Conservation (phyloP, 2,329 filamentous ascomycete genomes). For the Apiospora pterosperma region DNA sequence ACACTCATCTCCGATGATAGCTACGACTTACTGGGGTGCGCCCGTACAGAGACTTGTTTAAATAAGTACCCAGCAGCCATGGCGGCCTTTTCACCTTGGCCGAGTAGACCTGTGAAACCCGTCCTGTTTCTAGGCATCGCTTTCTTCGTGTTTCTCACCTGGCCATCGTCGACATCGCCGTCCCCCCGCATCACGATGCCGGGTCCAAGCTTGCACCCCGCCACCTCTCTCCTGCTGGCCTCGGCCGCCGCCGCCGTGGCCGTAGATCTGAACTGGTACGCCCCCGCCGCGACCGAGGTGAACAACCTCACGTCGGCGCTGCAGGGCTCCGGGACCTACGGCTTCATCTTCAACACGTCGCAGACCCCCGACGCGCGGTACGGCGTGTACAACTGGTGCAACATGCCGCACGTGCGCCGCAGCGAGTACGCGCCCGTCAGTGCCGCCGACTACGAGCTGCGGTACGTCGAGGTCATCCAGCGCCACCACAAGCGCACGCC, state of each 20-base stretch:
- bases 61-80: background rate
- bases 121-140: background rate
- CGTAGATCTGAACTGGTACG: conserved; percentile 52
- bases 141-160: background rate
- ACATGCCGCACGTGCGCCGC: conserved; percentile 79
- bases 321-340: conserved; percentile 60
- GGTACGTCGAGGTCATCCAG: conserved; percentile 80
- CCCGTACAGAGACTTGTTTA: background rate
- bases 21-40: background rate
- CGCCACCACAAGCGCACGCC: conserved; percentile 83
- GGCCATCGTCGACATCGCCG: background rate
- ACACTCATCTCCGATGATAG: background rate
- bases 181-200: background rate
- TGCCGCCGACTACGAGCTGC: conserved; percentile 54
- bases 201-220: too few species aligned
- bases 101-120: background rate
- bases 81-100: background rate
- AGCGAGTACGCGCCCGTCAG: conserved; percentile 57
- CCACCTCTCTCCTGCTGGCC: background rate
- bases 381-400: conserved; percentile 76
- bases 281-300: conserved; percentile 51
- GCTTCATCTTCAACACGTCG: conserved; percentile 71
- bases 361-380: conserved; percentile 52
- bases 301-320: conserved; percentile 61
- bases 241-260: background rate